phyloP scores from a whole-genome alignment of 257 asterid genomes.

The Catharanthus roseus region DNA sequence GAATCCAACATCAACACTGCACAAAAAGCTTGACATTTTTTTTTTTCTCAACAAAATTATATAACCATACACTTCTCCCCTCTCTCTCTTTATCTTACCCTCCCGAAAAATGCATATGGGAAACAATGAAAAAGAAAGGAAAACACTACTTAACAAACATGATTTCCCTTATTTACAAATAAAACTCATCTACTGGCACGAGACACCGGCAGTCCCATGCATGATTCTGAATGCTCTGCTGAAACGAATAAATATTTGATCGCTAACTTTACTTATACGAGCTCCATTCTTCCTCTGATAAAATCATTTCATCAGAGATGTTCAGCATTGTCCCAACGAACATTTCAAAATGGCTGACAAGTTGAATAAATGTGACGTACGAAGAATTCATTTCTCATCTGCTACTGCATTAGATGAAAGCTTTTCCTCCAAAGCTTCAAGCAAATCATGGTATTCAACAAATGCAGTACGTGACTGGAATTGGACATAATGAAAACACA shows the following conservation, averaged over 20 bases:
- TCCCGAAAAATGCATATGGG: background rate
- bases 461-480: conserved; percentile 66
- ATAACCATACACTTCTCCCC: too few relatives aligned
- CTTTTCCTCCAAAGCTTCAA: conserved; percentile 71
- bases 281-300: background rate
- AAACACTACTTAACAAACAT: conserved; percentile 4
- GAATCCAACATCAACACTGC: too few relatives aligned
- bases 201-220: background rate
- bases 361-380: conserved; percentile 13
- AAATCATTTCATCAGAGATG: background rate
- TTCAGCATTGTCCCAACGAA: background rate
- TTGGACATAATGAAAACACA: conserved; percentile 12
- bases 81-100: background rate
- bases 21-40: too few relatives aligned
- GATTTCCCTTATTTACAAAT: conserved; percentile 20
- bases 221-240: background rate
- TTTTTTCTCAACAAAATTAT: too few relatives aligned
- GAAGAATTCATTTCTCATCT: conserved; percentile 42
- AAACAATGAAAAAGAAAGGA: background rate
- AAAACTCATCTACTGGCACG: conserved; percentile 6
- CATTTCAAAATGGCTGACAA: background rate
- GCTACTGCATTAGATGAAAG: conserved; percentile 45
- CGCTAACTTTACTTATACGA: background rate
- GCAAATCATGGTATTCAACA: conserved; percentile 72
- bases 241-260: background rate